These are phyloP conservation scores for Stephania yunnanensis DNA, from an alignment of 164 flowering plant species.

Conservation along the genomic window DNA sequence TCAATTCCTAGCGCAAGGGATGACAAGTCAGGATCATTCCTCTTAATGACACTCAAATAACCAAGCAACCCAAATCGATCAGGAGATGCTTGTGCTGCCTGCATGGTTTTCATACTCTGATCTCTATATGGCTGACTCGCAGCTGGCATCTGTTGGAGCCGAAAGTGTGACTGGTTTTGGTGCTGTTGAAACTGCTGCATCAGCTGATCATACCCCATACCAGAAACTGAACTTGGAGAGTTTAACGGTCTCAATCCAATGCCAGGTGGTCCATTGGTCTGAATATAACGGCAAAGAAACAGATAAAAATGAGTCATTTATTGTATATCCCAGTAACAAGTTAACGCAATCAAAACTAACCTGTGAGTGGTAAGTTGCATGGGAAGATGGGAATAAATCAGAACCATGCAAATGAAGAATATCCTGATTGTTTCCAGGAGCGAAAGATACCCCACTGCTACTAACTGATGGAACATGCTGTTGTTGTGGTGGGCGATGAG, in stretches of 20 bases:
- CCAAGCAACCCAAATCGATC: constrained; percentile 90
- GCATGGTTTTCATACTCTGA: constrained; percentile 62
- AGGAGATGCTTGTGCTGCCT: constrained; percentile 53
- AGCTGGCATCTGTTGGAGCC: constrained; percentile 71
- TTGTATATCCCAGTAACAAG: background rate
- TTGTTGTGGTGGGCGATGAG: constrained; percentile 62
- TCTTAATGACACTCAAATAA: constrained; percentile 70
- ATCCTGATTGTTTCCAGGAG: constrained; percentile 69
- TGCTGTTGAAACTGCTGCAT: constrained; percentile 86
- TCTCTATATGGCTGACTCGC: constrained; percentile 70
- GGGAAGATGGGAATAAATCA: constrained; percentile 75
- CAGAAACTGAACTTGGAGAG: constrained; percentile 52
- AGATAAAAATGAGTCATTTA: background rate
- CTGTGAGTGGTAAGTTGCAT: constrained; percentile 69
- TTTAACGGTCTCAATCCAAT: constrained; percentile 79
- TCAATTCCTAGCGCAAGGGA: constrained; percentile 95
- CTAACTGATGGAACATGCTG: constrained; percentile 66
- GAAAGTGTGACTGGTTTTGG: constrained; percentile 73
- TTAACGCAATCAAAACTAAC: constrained; percentile 22
- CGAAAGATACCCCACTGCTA: constrained; percentile 55
- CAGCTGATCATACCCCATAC: constrained; percentile 77
- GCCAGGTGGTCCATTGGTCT: constrained; percentile 69
- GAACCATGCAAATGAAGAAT: constrained; percentile 75
- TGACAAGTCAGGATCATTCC: constrained; percentile 80
- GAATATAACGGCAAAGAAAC: constrained; percentile 19